These are phyloP conservation scores for Lipomyces orientalis DNA, from an alignment of 805 yeast genomes.

Conservation along the genomic window DNA sequence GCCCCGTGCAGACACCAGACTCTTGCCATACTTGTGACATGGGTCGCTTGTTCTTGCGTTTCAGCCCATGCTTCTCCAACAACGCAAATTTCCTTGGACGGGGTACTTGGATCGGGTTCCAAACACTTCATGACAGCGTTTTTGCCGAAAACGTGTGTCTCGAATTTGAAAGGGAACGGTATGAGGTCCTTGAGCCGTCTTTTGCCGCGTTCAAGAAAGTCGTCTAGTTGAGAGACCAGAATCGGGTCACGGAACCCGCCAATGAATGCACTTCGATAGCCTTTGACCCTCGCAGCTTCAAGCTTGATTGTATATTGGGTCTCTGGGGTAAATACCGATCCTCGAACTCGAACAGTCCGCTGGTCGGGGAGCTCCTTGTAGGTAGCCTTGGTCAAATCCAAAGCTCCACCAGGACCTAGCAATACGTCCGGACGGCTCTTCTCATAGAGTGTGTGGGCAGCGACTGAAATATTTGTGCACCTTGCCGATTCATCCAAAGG, in stretches of 20 bases:
- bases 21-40: background rate
- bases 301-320: background rate
- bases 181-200: background rate
- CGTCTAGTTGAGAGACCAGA: background rate
- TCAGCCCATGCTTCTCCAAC: no score
- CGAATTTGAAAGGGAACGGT: background rate
- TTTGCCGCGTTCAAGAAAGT: background rate
- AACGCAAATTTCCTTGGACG: no score
- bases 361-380: background rate
- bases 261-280: background rate
- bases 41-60: background rate
- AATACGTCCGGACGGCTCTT: constrained; percentile 1
- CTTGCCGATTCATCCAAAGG: background rate
- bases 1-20: background rate
- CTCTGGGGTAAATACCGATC: background rate
- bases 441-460: constrained; percentile 9
- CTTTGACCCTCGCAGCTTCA: background rate
- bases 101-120: background rate
- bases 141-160: background rate
- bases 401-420: constrained; percentile 5
- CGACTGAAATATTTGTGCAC: background rate
- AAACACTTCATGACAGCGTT: background rate
- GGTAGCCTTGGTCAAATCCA: background rate
- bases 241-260: constrained; percentile 8
- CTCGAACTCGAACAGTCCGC: background rate